Evolutionary conservation across 352 stramenopile genomes (phyloP), one percentile per base, ranked within the genome.

Genomic region (Phytophthora vignae): DNA sequence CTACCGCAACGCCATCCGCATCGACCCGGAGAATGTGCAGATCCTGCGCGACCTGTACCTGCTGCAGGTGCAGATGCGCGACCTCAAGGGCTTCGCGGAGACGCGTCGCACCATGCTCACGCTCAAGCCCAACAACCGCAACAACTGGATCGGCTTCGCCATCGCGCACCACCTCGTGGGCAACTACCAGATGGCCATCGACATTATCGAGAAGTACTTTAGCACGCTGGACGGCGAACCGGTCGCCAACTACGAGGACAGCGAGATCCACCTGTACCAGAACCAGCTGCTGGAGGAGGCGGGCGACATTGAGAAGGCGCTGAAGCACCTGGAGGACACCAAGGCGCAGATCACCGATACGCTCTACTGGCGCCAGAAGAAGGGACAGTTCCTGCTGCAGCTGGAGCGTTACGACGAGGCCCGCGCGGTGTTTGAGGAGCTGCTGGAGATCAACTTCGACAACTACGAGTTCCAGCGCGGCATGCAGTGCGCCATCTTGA

Each of bases 131-230:
- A 98, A 97, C 82, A 97, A 97, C 78, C 88, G 85, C 72, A 95
- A 96, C 81, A 98, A 99, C 85, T 99, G 98, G 98, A 92, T 99
- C 61, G 93, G 95, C 33, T 99, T 98, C 84, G 97, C 97, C 27
- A 83, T 99, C 54, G 94, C 95, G 38, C 97, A 99, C 74, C 96
- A 99, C 78, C 73, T 99, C 14, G 87, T 87, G 44, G 96, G 96
- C 50, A 96, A 99, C 78, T 82, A 90, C 31, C 83, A 97, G 44
- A 97, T 95, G 70, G 97, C 98, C 21, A 91, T 99, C 59, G 83
- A 96, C 53, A 98, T 99, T 67, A 97, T 99, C 73, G 96, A 99
- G 61, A 97, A 94, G 71, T 99, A 99, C 81, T 84, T 98, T 29
- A 88, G 84, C 38, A 99, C 94, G 22, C 69, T 99, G 25, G 85